A percentile compares a stretch with the other conserved stretches of the same genome.
Evolutionary conservation across 2,329 filamentous ascomycete species (phyloP).

Genomic region (Simplicillium sp.): DNA sequence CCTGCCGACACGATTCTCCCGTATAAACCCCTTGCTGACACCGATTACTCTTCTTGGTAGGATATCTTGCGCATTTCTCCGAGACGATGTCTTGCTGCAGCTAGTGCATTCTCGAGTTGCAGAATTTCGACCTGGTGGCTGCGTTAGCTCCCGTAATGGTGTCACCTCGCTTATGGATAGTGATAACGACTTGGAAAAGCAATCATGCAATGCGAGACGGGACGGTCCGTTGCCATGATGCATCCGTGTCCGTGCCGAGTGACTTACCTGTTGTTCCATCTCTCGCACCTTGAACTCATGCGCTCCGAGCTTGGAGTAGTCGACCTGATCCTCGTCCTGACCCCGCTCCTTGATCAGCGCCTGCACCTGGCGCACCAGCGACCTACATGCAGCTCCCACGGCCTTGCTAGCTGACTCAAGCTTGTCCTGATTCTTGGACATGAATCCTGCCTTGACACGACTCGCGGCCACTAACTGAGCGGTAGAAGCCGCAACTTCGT

Average conservation of each 20-base stretch:
- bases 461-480: constrained; percentile 93
- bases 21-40: no score
- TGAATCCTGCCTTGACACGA: constrained; percentile 94
- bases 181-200: background rate
- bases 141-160: no score
- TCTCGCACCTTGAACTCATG: constrained; percentile 98
- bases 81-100: constrained; percentile 68
- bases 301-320: constrained; percentile 78
- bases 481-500: constrained; percentile 91
- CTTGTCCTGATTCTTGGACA: constrained; percentile 91
- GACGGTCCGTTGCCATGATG: background rate
- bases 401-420: constrained; percentile 88
- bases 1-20: no score
- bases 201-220: background rate
- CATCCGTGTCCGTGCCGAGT: background rate
- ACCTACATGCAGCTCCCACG: constrained; percentile 79
- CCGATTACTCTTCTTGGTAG: constrained; percentile 63
- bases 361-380: constrained; percentile 87
- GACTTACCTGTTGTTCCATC: constrained; percentile 92
- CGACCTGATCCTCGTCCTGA: constrained; percentile 71
- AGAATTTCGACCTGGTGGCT: constrained; percentile 78
- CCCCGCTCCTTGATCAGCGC: constrained; percentile 83
- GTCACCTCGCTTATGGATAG: constrained; percentile 1
- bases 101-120: constrained; percentile 81
- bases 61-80: constrained; percentile 98